Evolutionary conservation across 345 rosid genomes (phyloP), one percentile per base, ranked within the genome.

Genomic region (Citrus trifoliata): DNA sequence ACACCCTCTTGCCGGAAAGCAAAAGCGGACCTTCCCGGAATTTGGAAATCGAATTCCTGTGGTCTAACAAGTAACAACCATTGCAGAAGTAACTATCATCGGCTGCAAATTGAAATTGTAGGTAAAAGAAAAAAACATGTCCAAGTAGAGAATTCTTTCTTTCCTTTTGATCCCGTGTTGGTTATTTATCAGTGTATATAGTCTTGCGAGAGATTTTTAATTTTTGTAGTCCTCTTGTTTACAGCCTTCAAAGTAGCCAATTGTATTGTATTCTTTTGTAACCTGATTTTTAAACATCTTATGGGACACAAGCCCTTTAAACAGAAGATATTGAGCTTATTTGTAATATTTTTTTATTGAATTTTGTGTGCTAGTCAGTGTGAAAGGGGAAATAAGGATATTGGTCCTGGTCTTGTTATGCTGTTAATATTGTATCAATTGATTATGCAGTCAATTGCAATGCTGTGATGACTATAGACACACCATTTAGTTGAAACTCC

Each of bases 11-110:
- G 83, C 99, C 99, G 0, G 90, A 91, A 83, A 97, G 99, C 85
- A 97, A 97, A 83, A 93, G 95, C 55, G 98, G 99, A 33, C 95
- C 98, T 2, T 81, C 97, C 2, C 85, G 99, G 88, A 88, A 89
- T 68, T 81, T 97, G 89, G 98, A 93, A 86, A 97, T 97, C 12
- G 98, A 97, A 79, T 94, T 97, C 88, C 98, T 91, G 80, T 97
- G 99, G 98, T 93, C 98, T 67, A 94, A 94, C 92, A 92, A 93
- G 84, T 88, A 80, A 85, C 19, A 38, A 32, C 9, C 3, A 28
- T 35, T 51, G 4, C 63, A 56, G 3, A 82, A 81, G 77, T 82
- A 74, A 81, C 58, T 67, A 71, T 19, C 38, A 66, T 72, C 37
- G 24, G 70, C 28, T 33, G 75, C 71, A 74, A 67, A 70, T n/a